phyloP scores from a whole-genome alignment of 2,329 filamentous ascomycete species.

The Bipolaris gigantea region DNA sequence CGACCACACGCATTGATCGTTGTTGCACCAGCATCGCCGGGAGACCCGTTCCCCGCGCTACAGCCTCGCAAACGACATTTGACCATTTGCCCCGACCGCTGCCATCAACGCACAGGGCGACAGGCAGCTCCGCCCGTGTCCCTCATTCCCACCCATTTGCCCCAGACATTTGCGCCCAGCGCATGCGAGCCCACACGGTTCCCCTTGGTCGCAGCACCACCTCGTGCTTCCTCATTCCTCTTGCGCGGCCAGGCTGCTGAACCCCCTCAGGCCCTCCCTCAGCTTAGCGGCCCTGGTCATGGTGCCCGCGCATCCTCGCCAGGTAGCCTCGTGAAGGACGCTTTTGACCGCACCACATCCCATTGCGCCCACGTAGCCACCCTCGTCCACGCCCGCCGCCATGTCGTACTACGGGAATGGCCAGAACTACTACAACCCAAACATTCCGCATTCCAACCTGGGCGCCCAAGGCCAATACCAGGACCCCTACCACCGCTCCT shows the following conservation, averaged over 20 bases:
- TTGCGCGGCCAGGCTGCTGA: conserved; percentile 14
- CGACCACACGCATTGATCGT: neutral
- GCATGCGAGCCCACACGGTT: conserved; percentile 18
- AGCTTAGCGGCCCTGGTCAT: conserved; percentile 37
- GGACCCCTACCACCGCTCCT: conserved; percentile 53
- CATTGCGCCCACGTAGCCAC: conserved; percentile 21
- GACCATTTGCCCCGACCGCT: conserved; percentile 20
- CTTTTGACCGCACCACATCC: conserved; percentile 21
- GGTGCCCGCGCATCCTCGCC: conserved; percentile 33
- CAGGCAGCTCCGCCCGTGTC: conserved; percentile 14
- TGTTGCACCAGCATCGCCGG: conserved; percentile 2
- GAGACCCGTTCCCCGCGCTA: conserved; percentile 22
- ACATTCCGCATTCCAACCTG: conserved; percentile 46
- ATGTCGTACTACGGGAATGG: conserved; percentile 63
- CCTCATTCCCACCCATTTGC: conserved; percentile 7
- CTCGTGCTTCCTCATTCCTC: neutral
- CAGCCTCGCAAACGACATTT: conserved; percentile 14
- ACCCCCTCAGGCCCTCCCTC: conserved; percentile 15
- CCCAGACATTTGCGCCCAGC: conserved; percentile 11
- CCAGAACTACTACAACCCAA: conserved; percentile 54
- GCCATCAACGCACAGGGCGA: conserved; percentile 13
- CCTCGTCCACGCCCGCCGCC: conserved; percentile 22
- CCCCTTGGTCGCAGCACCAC: conserved; percentile 12
- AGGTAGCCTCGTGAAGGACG: conserved; percentile 44
- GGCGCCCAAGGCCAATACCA: conserved; percentile 43